Evolutionary conservation across 2,329 filamentous ascomycete genomes (phyloP).

Genomic region (Nothomitra cinnamomea): DNA sequence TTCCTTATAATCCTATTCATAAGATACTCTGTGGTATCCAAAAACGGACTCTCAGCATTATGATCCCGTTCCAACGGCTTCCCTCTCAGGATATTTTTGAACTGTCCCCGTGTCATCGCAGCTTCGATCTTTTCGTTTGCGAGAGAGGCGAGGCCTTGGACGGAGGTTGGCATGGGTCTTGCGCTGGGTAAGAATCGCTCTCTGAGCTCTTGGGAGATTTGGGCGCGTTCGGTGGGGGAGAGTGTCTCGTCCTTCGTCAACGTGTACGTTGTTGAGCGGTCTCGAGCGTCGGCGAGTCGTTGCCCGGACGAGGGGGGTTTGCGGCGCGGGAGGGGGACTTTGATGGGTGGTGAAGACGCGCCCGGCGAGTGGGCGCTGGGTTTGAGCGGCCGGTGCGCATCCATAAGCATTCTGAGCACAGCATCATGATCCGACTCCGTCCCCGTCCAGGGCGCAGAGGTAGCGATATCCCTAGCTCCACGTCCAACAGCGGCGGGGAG

Average conservation of each 20-base stretch:
- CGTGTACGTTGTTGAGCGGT: slow-evolving; percentile 38
- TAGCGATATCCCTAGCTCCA: slow-evolving; percentile 51
- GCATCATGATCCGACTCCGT: slow-evolving; percentile 57
- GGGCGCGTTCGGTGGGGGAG: slow-evolving; percentile 55
- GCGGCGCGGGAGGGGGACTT: slow-evolving; percentile 27
- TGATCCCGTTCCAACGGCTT: slow-evolving; percentile 67
- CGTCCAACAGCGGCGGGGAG: slow-evolving; percentile 42
- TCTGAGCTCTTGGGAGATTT: slow-evolving; percentile 53
- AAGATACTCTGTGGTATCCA: slow-evolving; percentile 93
- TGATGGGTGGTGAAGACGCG: slow-evolving; percentile 27
- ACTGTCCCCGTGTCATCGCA: slow-evolving; percentile 81
- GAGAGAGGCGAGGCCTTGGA: slow-evolving; percentile 63
- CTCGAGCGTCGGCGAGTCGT: slow-evolving; percentile 39
- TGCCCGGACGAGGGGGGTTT: slow-evolving; percentile 25
- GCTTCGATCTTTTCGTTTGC: slow-evolving; percentile 90
- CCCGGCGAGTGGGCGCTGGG: slow-evolving; percentile 21
- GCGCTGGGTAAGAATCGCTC: slow-evolving; percentile 64
- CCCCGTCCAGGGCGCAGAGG: slow-evolving; percentile 59
- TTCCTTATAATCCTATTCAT: slow-evolving; percentile 98
- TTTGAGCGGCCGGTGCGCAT: slow-evolving; percentile 39
- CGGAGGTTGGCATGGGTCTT: slow-evolving; percentile 54
- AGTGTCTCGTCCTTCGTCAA: slow-evolving; percentile 37
- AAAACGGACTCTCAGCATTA: slow-evolving; percentile 69
- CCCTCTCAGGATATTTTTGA: slow-evolving; percentile 67
- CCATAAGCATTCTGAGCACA: slow-evolving; percentile 62